Base-by-base conservation (phyloP, 202 grass and related monocot genomes). In the Saccharum hybrid region DNA sequence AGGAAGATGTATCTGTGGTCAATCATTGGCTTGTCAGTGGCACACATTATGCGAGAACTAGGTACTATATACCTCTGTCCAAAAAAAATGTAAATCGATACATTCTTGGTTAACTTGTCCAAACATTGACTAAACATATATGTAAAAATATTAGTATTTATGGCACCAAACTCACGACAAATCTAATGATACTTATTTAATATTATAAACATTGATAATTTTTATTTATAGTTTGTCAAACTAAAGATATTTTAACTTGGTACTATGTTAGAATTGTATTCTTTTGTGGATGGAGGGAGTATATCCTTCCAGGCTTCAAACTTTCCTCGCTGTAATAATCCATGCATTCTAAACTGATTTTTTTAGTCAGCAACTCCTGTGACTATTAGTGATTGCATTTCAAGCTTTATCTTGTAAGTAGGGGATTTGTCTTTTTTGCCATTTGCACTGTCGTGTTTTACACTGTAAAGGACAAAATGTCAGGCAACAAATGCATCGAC, bases 11-110 rank as follows among this genome's bases (percentile, higher is more conserved):
- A 83, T 61, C 91, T 56, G 75, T 98, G 37, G 75, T 81, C 67
- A 87, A 92, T 73, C 93, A 96, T 76, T 98, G 96, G 96, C 91
- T 98, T 76, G 75, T 98, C 56, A 96, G 89, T 10, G 91, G 96
- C 54, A 93, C 89, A 1, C 93, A 98, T 83, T 96, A 98, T 86
- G 81, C 96, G 68, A 90, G 77, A 85, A 94, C 96, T 54, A 98
- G 96, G 93, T 98, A 56, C 51, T 54, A 37, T 37, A 37, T 37
- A 54, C 15, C 16, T 56, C 52, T 56, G 0, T 56, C 18, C 7
- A 56, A 56, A 56, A 56, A 56, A 15, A 56, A 56, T 56, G 18
- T 1, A n/a, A n/a, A n/a, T 56, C 52, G 52, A n/a, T 56, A 19
- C 52, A n/a, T 56, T 15, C 18, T 56, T n/a, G 7, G 52, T 56